Evolutionary conservation across 2,329 filamentous ascomycete species (phyloP).

Genomic region (Sarocladiaceae sp.): DNA sequence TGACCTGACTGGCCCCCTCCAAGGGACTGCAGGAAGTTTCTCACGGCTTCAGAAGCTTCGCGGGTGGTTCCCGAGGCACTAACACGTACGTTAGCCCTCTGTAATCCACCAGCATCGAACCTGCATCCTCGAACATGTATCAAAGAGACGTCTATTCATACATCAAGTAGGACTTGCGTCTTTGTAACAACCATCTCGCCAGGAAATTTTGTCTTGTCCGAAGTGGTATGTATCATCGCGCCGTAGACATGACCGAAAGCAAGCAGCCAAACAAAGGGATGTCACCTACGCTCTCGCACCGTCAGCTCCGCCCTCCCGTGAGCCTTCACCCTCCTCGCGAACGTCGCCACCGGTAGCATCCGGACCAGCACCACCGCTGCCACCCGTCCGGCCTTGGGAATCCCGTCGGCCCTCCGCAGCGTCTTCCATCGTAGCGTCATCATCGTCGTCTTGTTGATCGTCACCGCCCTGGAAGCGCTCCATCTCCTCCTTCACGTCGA

Average conservation of each 20-base stretch:
- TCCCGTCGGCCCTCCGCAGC: conserved; percentile 56
- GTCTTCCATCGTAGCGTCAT: conserved; percentile 49
- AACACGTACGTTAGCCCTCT: conserved; percentile 37
- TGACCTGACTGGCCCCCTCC: conserved; percentile 43
- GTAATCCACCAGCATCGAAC: background rate
- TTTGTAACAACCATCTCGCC: conserved; percentile 8
- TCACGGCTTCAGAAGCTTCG: conserved; percentile 73
- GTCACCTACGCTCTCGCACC: conserved; percentile 98
- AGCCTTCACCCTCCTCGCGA: conserved; percentile 79
- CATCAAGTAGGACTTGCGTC: conserved; percentile 15
- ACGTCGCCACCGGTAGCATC: conserved; percentile 88
- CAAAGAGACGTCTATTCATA: conserved; percentile 25
- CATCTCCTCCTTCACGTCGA: conserved; percentile 71
- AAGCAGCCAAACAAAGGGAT: conserved; percentile 24
- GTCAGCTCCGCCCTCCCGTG: conserved; percentile 89
- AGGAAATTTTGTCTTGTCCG: conserved; percentile 10
- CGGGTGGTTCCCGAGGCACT: conserved; percentile 45
- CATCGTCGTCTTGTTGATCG: conserved; percentile 54
- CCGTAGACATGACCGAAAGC: conserved; percentile 17
- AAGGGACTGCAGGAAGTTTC: conserved; percentile 82
- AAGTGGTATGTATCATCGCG: conserved; percentile 11
- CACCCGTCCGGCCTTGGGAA: conserved; percentile 43
- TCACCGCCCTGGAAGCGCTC: conserved; percentile 44
- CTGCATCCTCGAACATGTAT: background rate
- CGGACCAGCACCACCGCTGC: conserved; percentile 74